A percentile compares a stretch with the other conserved stretches of the same genome.
Conservation (phyloP, 2,329 filamentous ascomycete species). For the Diaporthe citri region DNA sequence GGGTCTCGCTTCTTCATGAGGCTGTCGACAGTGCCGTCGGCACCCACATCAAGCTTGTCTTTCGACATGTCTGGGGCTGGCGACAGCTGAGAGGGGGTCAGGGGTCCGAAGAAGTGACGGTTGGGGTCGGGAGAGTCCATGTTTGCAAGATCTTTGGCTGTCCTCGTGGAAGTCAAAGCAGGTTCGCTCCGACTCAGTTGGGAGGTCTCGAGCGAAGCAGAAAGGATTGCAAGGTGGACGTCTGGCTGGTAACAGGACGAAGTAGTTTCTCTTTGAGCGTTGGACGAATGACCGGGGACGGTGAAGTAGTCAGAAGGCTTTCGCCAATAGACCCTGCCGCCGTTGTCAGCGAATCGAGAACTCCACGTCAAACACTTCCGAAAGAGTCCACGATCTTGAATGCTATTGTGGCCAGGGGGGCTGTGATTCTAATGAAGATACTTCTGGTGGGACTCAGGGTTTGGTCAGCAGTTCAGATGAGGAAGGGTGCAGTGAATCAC, state of each 20-base stretch:
- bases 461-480: neutral
- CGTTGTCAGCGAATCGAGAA: neutral
- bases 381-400: neutral
- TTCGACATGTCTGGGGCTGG: neutral
- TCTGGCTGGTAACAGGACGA: neutral
- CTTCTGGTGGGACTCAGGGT: neutral
- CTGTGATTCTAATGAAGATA: neutral
- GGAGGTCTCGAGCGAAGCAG: neutral
- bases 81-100: neutral
- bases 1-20: constrained; percentile 23
- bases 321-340: neutral
- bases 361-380: neutral
- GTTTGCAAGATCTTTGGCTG: neutral
- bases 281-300: neutral
- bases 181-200: neutral
- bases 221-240: neutral
- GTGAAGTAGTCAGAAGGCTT: neutral
- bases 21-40: constrained; percentile 28
- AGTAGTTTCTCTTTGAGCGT: neutral
- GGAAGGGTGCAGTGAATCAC: neutral
- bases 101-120: neutral
- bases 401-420: neutral
- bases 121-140: constrained; percentile 5
- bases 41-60: neutral
- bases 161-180: neutral